Evolutionary conservation across 2,329 filamentous ascomycete genomes (phyloP).

Genomic region (Diaporthe amygdali): DNA sequence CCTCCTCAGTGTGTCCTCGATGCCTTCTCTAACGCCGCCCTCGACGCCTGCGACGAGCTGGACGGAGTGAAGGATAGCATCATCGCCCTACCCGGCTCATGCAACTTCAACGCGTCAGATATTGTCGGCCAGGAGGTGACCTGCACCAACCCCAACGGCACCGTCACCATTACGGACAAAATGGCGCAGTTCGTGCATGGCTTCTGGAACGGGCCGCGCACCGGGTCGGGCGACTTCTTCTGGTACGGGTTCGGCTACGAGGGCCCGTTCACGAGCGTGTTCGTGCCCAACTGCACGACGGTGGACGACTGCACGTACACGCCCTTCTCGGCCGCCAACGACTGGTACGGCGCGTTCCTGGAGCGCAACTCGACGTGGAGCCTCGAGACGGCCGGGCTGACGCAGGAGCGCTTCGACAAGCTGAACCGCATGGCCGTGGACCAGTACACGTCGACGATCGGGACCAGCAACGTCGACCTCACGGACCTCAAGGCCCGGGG

Average conservation of each 20-base stretch:
- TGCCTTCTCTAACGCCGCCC: conserved; percentile 41
- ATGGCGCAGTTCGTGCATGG: not conserved
- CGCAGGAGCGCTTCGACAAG: not conserved
- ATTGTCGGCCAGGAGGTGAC: conserved; percentile 32
- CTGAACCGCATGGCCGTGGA: conserved; percentile 6
- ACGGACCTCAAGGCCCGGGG: conserved; percentile 47
- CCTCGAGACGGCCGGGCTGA: not conserved
- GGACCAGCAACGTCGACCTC: conserved; percentile 45
- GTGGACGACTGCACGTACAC: conserved; percentile 5
- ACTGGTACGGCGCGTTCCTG: conserved; percentile 10
- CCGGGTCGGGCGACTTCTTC: not conserved
- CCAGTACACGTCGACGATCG: conserved; percentile 19
- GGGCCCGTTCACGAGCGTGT: not conserved
- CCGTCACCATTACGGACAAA: conserved; percentile 7
- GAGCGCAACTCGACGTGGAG: conserved; percentile 8
- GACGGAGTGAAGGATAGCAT: conserved; percentile 51
- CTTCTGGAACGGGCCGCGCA: conserved; percentile 2
- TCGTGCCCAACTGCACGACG: conserved; percentile 6
- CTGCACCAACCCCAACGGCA: conserved; percentile 24
- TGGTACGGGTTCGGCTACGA: conserved; percentile 9
- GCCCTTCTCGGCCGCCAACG: not conserved
- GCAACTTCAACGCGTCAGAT: conserved; percentile 38
- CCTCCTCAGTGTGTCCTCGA: conserved; percentile 38
- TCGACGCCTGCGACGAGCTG: conserved; percentile 48
- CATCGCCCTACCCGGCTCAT: conserved; percentile 43